A percentile compares a stretch with the other conserved stretches of the same genome.
phyloP scores from a whole-genome alignment of 768 basidiomycete species.

The Panellus pusillus region DNA sequence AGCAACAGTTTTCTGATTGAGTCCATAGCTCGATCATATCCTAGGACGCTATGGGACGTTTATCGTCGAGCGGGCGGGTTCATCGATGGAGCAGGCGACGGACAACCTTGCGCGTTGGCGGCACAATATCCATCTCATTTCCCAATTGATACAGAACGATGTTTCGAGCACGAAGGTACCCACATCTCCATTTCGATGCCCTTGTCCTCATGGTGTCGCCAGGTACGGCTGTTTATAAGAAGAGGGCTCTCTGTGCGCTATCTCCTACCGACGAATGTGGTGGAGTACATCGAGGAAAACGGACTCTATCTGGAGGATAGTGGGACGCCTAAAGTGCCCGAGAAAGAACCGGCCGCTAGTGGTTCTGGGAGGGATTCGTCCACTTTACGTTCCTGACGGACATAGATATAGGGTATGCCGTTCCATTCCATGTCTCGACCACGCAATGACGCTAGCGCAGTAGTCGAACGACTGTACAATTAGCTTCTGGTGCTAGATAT shows the following conservation, averaged over 20 bases:
- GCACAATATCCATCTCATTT: constrained; percentile 86
- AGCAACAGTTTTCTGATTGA: constrained; percentile 13
- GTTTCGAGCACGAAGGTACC: constrained; percentile 90
- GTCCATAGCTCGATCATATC: constrained; percentile 85
- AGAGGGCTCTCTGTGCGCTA: constrained; percentile 85
- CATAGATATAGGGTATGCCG: constrained; percentile 15
- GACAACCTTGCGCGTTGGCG: constrained; percentile 75
- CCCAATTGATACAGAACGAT: constrained; percentile 95
- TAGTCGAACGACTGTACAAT: constrained; percentile 14
- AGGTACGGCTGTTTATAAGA: constrained; percentile 72
- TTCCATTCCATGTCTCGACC: constrained; percentile 8
- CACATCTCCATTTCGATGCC: neutral
- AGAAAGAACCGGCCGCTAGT: constrained; percentile 30
- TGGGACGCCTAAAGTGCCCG: constrained; percentile 20
- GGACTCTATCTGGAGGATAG: constrained; percentile 71
- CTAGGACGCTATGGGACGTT: constrained; percentile 92
- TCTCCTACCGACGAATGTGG: constrained; percentile 86
- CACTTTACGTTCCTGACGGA: constrained; percentile 19
- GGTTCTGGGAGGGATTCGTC: constrained; percentile 31
- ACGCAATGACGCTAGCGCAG: constrained; percentile 8
- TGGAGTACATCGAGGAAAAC: constrained; percentile 91
- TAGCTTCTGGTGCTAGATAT: constrained; percentile 16
- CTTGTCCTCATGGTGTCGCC: neutral
- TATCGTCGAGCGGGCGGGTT: constrained; percentile 93
- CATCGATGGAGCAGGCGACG: constrained; percentile 83